These are phyloP conservation scores for Wallacemonas sp. DNA, from an alignment of 208 protist species.

Conservation along the genomic window DNA sequence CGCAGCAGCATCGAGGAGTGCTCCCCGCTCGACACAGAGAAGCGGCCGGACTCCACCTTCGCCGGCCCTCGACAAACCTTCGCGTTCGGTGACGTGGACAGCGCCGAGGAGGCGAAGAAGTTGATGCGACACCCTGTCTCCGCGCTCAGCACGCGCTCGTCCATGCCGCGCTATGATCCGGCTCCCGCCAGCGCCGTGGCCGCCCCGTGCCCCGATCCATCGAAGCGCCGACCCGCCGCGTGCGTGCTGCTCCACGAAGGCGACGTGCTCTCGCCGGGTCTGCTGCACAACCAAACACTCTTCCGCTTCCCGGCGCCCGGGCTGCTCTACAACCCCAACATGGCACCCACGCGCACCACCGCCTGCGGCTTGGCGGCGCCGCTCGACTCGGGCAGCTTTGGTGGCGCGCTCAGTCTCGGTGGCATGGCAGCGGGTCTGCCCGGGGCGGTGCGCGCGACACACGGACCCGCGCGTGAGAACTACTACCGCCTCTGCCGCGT, in stretches of 20 bases:
- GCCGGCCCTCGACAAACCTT: slow-evolving; percentile 20
- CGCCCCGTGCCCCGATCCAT: background rate
- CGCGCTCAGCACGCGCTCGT: slow-evolving; percentile 1
- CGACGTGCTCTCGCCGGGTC: slow-evolving; percentile 50
- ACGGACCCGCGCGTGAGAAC: slow-evolving; percentile 26
- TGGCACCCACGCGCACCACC: background rate
- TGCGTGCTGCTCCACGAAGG: slow-evolving; percentile 60
- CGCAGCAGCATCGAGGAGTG: background rate
- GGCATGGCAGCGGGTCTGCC: slow-evolving; percentile 10
- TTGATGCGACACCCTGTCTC: background rate
- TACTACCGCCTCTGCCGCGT: slow-evolving; percentile 40
- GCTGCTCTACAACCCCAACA: background rate
- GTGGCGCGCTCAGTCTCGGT: slow-evolving; percentile 11
- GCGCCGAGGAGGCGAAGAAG: slow-evolving; percentile 12
- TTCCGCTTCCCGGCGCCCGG: slow-evolving; percentile 34
- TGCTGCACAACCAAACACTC: slow-evolving; percentile 60
- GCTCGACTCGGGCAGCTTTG: slow-evolving; percentile 23
- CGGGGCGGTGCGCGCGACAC: background rate
- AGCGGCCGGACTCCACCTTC: background rate
- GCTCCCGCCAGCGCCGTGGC: slow-evolving; percentile 15
- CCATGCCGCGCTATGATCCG: slow-evolving; percentile 20
- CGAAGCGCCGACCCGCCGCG: slow-evolving; percentile 29
- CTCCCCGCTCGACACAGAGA: background rate
- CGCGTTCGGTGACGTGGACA: slow-evolving; percentile 14
- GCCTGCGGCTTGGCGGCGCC: background rate